Percentiles rank a stretch among this genome's conserved stretches.
Conservation (phyloP, 768 basidiomycete species). For the Lactarius deliciosus region DNA sequence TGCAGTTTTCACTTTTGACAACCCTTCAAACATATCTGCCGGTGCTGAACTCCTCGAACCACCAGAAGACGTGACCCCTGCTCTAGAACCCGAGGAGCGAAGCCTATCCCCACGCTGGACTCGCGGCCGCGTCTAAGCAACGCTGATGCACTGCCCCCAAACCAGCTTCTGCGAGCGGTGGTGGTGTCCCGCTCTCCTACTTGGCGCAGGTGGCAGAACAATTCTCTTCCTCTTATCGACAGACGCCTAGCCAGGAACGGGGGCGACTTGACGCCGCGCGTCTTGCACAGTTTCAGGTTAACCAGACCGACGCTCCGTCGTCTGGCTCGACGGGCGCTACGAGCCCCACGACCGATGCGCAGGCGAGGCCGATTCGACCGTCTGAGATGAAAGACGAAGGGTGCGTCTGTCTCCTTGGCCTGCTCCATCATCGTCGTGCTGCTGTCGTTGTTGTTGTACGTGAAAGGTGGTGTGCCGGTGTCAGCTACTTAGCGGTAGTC, state of each 20-base stretch:
- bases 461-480: background rate
- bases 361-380: slow-evolving; percentile 62
- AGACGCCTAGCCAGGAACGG: slow-evolving; percentile 64
- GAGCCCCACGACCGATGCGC: no score
- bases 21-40: slow-evolving; percentile 11
- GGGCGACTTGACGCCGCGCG: slow-evolving; percentile 38
- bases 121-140: slow-evolving; percentile 1
- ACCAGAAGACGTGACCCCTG: slow-evolving; percentile 15
- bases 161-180: background rate
- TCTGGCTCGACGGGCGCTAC: background rate
- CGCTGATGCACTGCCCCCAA: slow-evolving; percentile 22
- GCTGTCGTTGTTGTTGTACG: slow-evolving; percentile 12
- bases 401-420: slow-evolving; percentile 57
- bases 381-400: slow-evolving; percentile 98
- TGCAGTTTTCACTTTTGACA: slow-evolving; percentile 13
- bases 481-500: slow-evolving; percentile 27
- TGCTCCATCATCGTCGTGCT: no score
- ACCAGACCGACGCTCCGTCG: slow-evolving; percentile 17
- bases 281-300: slow-evolving; percentile 16
- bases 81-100: background rate
- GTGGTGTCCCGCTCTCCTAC: slow-evolving; percentile 46
- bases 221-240: slow-evolving; percentile 61
- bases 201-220: slow-evolving; percentile 66
- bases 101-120: slow-evolving; percentile 20
- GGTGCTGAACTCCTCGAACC: slow-evolving; percentile 14